Base-by-base conservation (phyloP, 805 yeast genomes). In the Cyberlindnera mississippiensis region DNA sequence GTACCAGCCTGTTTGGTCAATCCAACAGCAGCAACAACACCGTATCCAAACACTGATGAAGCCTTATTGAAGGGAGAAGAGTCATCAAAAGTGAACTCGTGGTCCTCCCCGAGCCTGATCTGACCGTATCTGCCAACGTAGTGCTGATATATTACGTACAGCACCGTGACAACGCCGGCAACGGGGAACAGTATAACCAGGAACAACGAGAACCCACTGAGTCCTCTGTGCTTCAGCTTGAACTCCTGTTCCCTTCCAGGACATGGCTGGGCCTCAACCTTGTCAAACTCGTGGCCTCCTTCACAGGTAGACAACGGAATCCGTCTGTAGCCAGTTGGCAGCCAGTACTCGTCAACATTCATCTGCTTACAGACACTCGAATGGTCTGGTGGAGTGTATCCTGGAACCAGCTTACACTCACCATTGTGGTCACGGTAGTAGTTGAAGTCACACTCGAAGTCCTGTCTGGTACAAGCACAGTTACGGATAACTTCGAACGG, bases 401-500 rank as follows among this genome's bases (percentile, higher is more conserved):
- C 97, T 16, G 72, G 68, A n/a, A 89, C 85, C 31, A 89, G 73
- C 58, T 78, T 78, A 67, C 99, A 93, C 3, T 93, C 84, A 16
- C 95, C 95, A 57, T 88, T 96, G 0, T 54, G 46, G 38, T 80
- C 80, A 45, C 82, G 72, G 43, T 64, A 75, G 61, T 71, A 90
- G 63, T 90, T 90, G 68, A 80, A 87, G 61, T 93, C 99, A 73
- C 99, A 93, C 63, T 93, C 99, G 57, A 69, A 93, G 57, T 91
- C 99, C 39, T 75, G 74, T 62, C 96, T 75, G 0, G 93, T 73
- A 67, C 99, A 93, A 1, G 82, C 59, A 66, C 99, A 93, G 60
- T 85, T 81, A 45, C 78, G 69, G 10, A 74, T 59, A 11, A 74
- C 68, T 49, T 71, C 73, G 56, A 70, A 75, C 2, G 85, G 89